phyloP scores from a whole-genome alignment of 2,329 filamentous ascomycete species.

The Fusarium sp. region DNA sequence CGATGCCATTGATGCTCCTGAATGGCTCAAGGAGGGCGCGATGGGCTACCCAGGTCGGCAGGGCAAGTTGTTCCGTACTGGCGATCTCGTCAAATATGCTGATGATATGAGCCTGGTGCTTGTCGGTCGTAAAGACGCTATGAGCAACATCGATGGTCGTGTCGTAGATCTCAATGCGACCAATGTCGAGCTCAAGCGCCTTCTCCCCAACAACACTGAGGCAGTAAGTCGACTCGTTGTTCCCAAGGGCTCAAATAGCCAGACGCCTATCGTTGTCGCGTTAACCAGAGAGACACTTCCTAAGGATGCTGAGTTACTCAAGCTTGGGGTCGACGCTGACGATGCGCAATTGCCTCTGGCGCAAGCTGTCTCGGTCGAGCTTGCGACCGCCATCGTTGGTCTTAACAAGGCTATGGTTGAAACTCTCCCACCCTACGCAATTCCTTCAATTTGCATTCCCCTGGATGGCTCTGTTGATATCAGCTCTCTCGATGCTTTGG shows the following conservation, averaged over 20 bases:
- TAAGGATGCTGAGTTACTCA: constrained; percentile 9
- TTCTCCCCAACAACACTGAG: constrained; percentile 31
- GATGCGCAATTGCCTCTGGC: constrained; percentile 26
- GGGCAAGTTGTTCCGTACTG: constrained; percentile 43
- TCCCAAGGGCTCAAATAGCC: constrained; percentile 32
- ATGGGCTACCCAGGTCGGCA: constrained; percentile 36
- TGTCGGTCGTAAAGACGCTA: constrained; percentile 39
- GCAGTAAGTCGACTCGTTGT: constrained; percentile 39
- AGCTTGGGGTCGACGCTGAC: constrained; percentile 15
- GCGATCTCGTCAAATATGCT: constrained; percentile 44
- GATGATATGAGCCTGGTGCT: constrained; percentile 45
- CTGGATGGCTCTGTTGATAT: constrained; percentile 12
- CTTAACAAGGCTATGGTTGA: constrained; percentile 47
- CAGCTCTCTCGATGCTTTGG: not conserved
- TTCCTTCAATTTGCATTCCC: constrained; percentile 43
- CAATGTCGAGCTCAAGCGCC: constrained; percentile 38
- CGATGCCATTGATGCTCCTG: constrained; percentile 30
- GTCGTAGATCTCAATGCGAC: constrained; percentile 45
- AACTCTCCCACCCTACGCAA: constrained; percentile 45
- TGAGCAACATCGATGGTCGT: constrained; percentile 42
- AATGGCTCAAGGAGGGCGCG: constrained; percentile 41
- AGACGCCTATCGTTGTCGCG: constrained; percentile 41
- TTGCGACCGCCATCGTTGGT: constrained; percentile 38
- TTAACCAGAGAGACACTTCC: constrained; percentile 26
- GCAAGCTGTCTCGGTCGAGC: constrained; percentile 30